Evolutionary conservation across 305 asterid species (phyloP), one percentile per base, ranked within the genome.

Genomic region (Andrographis paniculata): DNA sequence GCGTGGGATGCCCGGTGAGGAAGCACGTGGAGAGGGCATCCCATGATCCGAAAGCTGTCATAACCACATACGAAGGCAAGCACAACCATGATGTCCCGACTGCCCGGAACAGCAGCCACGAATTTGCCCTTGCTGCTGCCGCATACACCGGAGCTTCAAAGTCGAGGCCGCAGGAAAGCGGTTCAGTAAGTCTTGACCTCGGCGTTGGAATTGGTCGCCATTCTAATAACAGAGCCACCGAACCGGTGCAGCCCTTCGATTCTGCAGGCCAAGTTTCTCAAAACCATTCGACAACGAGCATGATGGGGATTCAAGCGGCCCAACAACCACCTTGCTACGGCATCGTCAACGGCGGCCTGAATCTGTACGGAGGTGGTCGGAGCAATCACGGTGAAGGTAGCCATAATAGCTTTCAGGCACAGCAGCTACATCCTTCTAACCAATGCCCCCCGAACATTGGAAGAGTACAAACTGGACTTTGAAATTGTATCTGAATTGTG

Each of bases 21-120:
- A 89, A 89, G 66, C 98, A 86, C 14, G 98, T 89, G 50, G 98
- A 89, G 59, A 76, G 98, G 72, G 98, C 98, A 20, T 86, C 94
- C 10, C 94, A 89, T 40, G 98, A 91, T 63, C 92, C 93, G 9
- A 86, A 80, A 75, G 94, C 96, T 40, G 98, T 91, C 39, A 91
- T 91, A 56, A 91, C 98, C 22, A 86, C 98, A 5, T 91, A 91
- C 9, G 99, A 91, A 60, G 96, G 99, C 13, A 91, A 86, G 66
- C 99, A 87, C 82, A 80, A 78, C 72, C 96, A 91, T 9, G 91
- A 87, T 16, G 87, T 91, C 47, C 96, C 96, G 0, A 70, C 73
- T 37, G 87, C 89, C 37, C 73, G 70, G 64, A 78, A 71, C 70
- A 80, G 63, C 68, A 75, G 69, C 76, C 84, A 79, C 61, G 95